Conservation (phyloP, 148 eudicot genomes). For the Nepenthes mirabilis region DNA sequence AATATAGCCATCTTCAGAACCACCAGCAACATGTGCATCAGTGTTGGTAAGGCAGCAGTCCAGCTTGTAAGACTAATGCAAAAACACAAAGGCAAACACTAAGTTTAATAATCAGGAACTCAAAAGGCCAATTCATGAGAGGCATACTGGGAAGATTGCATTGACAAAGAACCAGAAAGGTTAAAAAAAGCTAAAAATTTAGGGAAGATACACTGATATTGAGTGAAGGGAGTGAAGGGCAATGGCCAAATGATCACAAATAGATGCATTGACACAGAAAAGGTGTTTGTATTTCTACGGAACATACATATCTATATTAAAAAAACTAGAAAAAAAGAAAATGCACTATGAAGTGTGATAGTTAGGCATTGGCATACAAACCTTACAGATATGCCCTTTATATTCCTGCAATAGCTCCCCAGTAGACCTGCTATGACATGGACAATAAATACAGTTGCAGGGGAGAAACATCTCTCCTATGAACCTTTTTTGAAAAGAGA, state of each 20-base stretch:
- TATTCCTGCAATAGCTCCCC: slow-evolving; percentile 93
- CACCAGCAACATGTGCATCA: slow-evolving; percentile 85
- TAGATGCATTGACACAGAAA: too few relatives aligned
- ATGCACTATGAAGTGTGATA: neutral
- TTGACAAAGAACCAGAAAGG: too few relatives aligned
- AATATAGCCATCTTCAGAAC: slow-evolving; percentile 86
- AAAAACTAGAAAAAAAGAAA: neutral
- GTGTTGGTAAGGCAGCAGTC: slow-evolving; percentile 92
- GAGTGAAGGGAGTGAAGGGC: too few relatives aligned
- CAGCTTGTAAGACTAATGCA: slow-evolving; percentile 69
- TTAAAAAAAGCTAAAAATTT: too few relatives aligned
- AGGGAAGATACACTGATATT: too few relatives aligned
- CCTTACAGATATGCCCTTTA: slow-evolving; percentile 96
- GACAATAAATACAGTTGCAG: neutral
- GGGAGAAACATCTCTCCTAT: neutral
- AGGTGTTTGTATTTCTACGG: neutral
- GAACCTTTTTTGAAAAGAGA: neutral
- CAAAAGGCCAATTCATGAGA: too few relatives aligned
- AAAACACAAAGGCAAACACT: neutral
- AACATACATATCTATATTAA: neutral
- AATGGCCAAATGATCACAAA: too few relatives aligned
- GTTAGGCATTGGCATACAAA: slow-evolving; percentile 10
- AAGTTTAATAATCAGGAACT: too few relatives aligned
- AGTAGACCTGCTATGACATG: slow-evolving; percentile 31
- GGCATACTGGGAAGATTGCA: too few relatives aligned